Conservation (phyloP, 805 yeast genomes). For the Metschnikowia santaceciliae region DNA sequence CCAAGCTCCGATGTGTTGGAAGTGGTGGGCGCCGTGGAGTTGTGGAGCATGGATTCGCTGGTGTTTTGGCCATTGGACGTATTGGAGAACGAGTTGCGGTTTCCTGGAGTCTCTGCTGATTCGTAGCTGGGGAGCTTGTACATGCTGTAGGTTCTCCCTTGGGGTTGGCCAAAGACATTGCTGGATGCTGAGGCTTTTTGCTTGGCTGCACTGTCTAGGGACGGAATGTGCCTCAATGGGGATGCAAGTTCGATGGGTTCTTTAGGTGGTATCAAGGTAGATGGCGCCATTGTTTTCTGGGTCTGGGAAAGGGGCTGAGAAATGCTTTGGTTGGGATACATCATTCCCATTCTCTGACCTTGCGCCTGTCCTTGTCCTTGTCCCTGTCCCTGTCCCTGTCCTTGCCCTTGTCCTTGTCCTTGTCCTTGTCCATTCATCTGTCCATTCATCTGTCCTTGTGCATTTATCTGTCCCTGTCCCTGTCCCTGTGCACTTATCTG, state of each 20-base stretch:
- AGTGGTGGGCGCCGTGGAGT: constrained; percentile 23
- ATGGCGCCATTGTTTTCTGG: not conserved
- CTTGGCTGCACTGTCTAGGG: constrained; percentile 20
- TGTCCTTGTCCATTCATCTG: not conserved
- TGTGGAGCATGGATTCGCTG: constrained; percentile 16
- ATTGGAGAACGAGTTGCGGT: constrained; percentile 11
- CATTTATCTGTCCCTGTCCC: constrained; percentile 10
- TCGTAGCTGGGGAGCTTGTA: constrained; percentile 1
- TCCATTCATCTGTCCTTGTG: constrained; percentile 1
- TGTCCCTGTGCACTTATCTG: constrained; percentile 4
- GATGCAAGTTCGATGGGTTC: constrained; percentile 42
- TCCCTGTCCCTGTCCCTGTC: not conserved
- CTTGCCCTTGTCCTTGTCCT: not conserved
- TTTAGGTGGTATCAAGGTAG: constrained; percentile 16
- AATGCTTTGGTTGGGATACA: not conserved
- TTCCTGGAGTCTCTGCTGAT: not conserved
- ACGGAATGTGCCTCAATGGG: constrained; percentile 25
- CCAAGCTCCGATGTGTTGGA: constrained; percentile 32
- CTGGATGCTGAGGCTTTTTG: constrained; percentile 20
- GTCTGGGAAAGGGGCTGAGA: not conserved
- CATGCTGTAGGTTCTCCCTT: not conserved
- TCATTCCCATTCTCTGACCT: not conserved
- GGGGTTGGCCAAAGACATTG: not conserved
- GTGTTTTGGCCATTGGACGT: constrained; percentile 12
- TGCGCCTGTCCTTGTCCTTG: not conserved